Evolutionary conservation across 345 rosid species (phyloP).

Genomic region (sweet orange (Citrus sinensis)): DNA sequence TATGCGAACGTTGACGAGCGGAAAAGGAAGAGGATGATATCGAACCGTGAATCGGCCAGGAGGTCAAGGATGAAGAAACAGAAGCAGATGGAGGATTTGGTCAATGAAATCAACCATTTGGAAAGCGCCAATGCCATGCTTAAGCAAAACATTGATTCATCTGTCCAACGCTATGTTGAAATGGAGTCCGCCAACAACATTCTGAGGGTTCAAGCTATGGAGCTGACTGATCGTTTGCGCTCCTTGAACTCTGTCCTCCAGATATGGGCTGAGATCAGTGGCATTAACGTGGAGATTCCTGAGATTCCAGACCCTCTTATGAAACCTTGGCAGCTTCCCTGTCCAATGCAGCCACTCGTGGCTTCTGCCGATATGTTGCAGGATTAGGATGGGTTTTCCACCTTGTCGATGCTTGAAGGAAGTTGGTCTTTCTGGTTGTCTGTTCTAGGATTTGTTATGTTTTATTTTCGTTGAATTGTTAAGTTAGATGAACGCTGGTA

Average conservation of each 20-base stretch:
- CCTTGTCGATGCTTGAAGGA: background rate
- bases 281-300: constrained; percentile 54
- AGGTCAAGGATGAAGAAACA: constrained; percentile 82
- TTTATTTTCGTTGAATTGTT: background rate
- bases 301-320: constrained; percentile 60
- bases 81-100: constrained; percentile 60
- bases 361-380: constrained; percentile 52
- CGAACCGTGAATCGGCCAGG: constrained; percentile 88
- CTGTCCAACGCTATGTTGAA: constrained; percentile 33
- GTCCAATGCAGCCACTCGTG: constrained; percentile 43
- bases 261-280: constrained; percentile 57
- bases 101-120: constrained; percentile 44
- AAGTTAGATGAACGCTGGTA: background rate
- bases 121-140: constrained; percentile 45
- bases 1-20: constrained; percentile 50
- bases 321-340: constrained; percentile 66
- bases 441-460: background rate
- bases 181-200: constrained; percentile 62
- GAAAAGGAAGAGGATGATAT: constrained; percentile 86
- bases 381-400: constrained; percentile 23
- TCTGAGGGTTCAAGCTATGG: constrained; percentile 62
- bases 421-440: background rate
- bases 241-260: constrained; percentile 58
- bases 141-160: constrained; percentile 27
- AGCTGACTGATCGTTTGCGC: constrained; percentile 61